Percentiles rank a stretch among this genome's conserved stretches.
These are phyloP conservation scores for Mortierella polycephala DNA, from an alignment of 371 early-diverging fungal species.

Conservation along the genomic window DNA sequence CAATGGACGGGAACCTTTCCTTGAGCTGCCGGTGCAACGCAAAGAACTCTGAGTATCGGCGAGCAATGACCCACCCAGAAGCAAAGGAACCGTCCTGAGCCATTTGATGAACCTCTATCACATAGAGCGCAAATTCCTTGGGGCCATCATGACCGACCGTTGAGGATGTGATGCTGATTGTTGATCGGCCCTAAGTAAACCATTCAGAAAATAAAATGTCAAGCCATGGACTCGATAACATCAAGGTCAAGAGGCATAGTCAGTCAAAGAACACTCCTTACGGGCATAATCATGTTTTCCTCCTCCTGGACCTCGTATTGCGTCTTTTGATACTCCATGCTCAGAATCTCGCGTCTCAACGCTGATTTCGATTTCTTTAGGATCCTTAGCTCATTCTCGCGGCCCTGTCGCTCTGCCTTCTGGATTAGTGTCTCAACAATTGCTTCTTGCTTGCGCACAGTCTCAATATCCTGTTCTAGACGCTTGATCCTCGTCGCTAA, in stretches of 20 bases:
- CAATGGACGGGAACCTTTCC: slow-evolving; percentile 59
- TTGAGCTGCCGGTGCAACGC: slow-evolving; percentile 78
- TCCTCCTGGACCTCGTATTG: slow-evolving; percentile 72
- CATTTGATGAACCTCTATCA: slow-evolving; percentile 81
- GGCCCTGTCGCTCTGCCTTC: slow-evolving; percentile 65
- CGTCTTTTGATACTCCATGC: slow-evolving; percentile 73
- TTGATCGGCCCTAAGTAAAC: slow-evolving; percentile 64
- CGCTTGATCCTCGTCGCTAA: slow-evolving; percentile 63
- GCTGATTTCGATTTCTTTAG: slow-evolving; percentile 68
- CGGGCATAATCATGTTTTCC: slow-evolving; percentile 76
- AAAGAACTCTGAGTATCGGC: slow-evolving; percentile 86
- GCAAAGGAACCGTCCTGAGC: slow-evolving; percentile 61
- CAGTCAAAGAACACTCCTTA: slow-evolving; percentile 35
- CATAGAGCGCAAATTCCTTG: slow-evolving; percentile 79
- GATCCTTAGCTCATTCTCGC: slow-evolving; percentile 69
- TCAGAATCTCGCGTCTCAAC: slow-evolving; percentile 68
- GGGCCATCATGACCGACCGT: slow-evolving; percentile 65
- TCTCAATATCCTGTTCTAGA: slow-evolving; percentile 66
- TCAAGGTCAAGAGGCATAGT: too few species aligned
- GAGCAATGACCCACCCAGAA: slow-evolving; percentile 83
- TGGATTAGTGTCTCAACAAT: slow-evolving; percentile 73
- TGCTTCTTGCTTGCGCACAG: slow-evolving; percentile 71
- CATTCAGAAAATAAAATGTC: neutral
- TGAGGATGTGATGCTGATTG: slow-evolving; percentile 67
- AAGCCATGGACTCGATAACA: too few species aligned